Percentiles rank a stretch among this genome's conserved stretches.
Conservation (phyloP, 2,329 filamentous ascomycete genomes). For the Xylariaceae sp. region DNA sequence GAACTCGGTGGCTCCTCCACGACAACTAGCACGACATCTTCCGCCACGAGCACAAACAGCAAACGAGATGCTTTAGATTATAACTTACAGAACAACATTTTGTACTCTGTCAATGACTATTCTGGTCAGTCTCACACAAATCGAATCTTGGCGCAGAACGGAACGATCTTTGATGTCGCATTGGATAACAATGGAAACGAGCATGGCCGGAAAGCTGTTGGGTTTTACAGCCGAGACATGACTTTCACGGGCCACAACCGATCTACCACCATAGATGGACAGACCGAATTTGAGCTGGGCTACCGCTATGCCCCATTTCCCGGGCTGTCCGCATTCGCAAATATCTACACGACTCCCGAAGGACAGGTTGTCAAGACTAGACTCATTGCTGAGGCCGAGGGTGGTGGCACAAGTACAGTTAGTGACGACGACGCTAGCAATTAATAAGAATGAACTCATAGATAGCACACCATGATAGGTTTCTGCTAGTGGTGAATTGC, state of each 20-base stretch:
- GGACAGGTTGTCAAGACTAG: conserved; percentile 48
- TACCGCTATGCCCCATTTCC: conserved; percentile 51
- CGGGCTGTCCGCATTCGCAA: conserved; percentile 41
- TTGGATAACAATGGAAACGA: conserved; percentile 52
- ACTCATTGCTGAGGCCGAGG: conserved; percentile 49
- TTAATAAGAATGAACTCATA: too few relatives aligned
- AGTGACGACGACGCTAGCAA: conserved; percentile 32
- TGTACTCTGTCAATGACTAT: conserved; percentile 60
- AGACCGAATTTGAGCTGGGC: conserved; percentile 45
- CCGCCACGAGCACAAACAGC: conserved; percentile 9
- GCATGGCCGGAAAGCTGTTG: conserved; percentile 39
- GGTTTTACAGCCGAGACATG: conserved; percentile 50
- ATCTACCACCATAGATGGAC: conserved; percentile 40
- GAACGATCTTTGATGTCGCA: conserved; percentile 49
- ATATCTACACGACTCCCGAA: conserved; percentile 44
- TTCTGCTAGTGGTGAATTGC: too few relatives aligned
- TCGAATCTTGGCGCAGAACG: conserved; percentile 52
- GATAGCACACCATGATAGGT: too few relatives aligned
- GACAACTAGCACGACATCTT: conserved; percentile 15
- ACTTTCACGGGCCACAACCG: conserved; percentile 51
- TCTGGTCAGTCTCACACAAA: conserved; percentile 53
- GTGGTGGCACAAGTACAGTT: conserved; percentile 50
- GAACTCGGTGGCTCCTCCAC: conserved; percentile 19
- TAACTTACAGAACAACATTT: conserved; percentile 52
- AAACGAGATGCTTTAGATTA: conserved; percentile 33